Evolutionary conservation across 306 rosid species (phyloP), one percentile per base, ranked within the genome.

Genomic region (Pterocarpus santalinus): DNA sequence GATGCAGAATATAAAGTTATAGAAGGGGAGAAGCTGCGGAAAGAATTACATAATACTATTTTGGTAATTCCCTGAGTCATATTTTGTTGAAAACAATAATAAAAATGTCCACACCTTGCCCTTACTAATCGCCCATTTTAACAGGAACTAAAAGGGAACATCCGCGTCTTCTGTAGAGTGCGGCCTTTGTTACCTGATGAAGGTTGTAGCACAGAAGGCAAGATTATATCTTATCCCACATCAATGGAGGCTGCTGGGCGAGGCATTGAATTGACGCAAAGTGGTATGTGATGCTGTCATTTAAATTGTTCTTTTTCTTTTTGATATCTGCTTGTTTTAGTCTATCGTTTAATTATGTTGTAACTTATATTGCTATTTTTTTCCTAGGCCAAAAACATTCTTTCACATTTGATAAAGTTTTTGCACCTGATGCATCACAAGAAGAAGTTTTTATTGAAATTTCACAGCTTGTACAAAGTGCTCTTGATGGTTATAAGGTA

Each of bases 401-500:
- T 72, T 95, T 95, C 77, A 87, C 93, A 53, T 95, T 89, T 73
- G 99, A 95, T 90, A 92, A 86, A 87, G 98, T 95, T 85, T 95
- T 95, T 69, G 82, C 87, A 76, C 97, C 97, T 44, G 97, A 93
- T 16, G 86, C 86, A n/a, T 69, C 89, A 33, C 99, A 95, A 84
- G 92, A 90, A 78, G 96, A 91, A 43, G 97, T 91, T 60, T 93
- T 95, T 71, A 93, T 88, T 7, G 98, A 95, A 85, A 93, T 95
- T 78, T 91, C 99, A 17, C 99, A 95, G 86, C 99, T 95, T 30
- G 99, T 95, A 51, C 99, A 95, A 86, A 95, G 99, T 86, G 99
- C 99, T 75, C 96, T 95, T 35, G 98, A 95, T 84, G 99, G 99
- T 85, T 95, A 95, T 69, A 95, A 95, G 99, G 99, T 95, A 85